These are phyloP conservation scores for Pugionium cornutum DNA, from an alignment of 345 rosid genomes.

Conservation along the genomic window DNA sequence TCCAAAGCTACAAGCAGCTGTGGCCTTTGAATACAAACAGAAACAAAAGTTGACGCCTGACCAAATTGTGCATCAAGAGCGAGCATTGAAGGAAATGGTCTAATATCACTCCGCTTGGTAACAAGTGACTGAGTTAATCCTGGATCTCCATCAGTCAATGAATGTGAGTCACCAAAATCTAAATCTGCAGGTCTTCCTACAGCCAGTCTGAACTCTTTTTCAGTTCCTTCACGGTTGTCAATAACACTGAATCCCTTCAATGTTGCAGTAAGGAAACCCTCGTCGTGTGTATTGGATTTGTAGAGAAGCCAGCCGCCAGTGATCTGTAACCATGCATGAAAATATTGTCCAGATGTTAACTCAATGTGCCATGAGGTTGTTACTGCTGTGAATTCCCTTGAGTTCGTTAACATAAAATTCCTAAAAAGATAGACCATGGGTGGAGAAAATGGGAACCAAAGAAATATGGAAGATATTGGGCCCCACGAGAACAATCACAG, in stretches of 20 bases:
- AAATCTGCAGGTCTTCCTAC: constrained; percentile 69
- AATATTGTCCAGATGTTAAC: constrained; percentile 8
- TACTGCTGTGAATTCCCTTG: constrained; percentile 9
- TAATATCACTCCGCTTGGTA: constrained; percentile 41
- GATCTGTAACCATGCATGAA: constrained; percentile 50
- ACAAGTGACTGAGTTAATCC: constrained; percentile 39
- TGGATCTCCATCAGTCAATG: constrained; percentile 37
- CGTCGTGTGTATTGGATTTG: constrained; percentile 63
- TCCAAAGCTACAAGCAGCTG: constrained; percentile 95
- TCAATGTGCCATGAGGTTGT: constrained; percentile 22
- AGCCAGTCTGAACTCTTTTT: constrained; percentile 78
- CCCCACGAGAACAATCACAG: constrained; percentile 20
- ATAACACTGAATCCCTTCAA: constrained; percentile 78
- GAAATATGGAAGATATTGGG: constrained; percentile 12
- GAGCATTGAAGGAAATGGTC: constrained; percentile 83
- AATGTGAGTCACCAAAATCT: constrained; percentile 42
- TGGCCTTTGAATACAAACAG: constrained; percentile 82
- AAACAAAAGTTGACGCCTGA: constrained; percentile 57
- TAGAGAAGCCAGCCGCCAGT: constrained; percentile 84
- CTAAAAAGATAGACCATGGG: constrained; percentile 4
- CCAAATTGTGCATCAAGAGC: constrained; percentile 85
- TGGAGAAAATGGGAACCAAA: constrained; percentile 20
- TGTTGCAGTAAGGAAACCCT: constrained; percentile 82
- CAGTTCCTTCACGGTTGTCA: constrained; percentile 92
- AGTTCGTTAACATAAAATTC: constrained; percentile 5